phyloP scores from a whole-genome alignment of 495 filamentous ascomycete species.

The Penicillium silybi region DNA sequence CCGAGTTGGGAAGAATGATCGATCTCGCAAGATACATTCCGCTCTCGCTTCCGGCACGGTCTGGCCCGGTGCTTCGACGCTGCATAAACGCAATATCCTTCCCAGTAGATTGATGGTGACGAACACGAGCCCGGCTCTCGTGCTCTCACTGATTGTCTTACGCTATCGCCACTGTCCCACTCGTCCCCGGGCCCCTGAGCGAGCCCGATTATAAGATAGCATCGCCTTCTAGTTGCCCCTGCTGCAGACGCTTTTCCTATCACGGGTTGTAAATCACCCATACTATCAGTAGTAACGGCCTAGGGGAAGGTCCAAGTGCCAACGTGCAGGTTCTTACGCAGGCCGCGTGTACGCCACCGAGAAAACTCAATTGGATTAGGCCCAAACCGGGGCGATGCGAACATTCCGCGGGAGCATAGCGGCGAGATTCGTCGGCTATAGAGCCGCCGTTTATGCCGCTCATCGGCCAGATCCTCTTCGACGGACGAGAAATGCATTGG shows the following conservation, averaged over 20 bases:
- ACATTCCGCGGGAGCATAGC: not conserved
- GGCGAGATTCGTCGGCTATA: not conserved
- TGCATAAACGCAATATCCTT: not conserved
- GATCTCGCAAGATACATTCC: not conserved
- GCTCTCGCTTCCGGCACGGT: not conserved
- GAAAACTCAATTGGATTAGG: not conserved
- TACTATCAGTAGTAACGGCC: not conserved
- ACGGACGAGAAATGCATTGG: not conserved
- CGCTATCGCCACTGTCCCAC: not conserved
- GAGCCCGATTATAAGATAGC: not conserved
- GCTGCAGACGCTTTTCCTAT: not conserved
- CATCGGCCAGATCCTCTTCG: not conserved
- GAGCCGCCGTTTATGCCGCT: not conserved
- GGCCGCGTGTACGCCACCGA: not conserved
- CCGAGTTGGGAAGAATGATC: not conserved
- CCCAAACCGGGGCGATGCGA: not conserved
- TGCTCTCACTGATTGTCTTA: not conserved
- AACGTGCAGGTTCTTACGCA: not conserved
- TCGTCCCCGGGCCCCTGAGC: not conserved
- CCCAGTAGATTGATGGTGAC: not conserved
- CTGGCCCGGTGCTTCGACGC: not conserved
- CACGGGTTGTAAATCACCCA: not conserved
- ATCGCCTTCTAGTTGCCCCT: not conserved
- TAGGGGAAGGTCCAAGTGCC: not conserved
- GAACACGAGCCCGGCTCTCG: constrained; percentile 1